Percentiles rank a stretch among this genome's conserved stretches.
phyloP scores from a whole-genome alignment of 2,329 filamentous ascomycete species.

The Cladophialophora carrionii region DNA sequence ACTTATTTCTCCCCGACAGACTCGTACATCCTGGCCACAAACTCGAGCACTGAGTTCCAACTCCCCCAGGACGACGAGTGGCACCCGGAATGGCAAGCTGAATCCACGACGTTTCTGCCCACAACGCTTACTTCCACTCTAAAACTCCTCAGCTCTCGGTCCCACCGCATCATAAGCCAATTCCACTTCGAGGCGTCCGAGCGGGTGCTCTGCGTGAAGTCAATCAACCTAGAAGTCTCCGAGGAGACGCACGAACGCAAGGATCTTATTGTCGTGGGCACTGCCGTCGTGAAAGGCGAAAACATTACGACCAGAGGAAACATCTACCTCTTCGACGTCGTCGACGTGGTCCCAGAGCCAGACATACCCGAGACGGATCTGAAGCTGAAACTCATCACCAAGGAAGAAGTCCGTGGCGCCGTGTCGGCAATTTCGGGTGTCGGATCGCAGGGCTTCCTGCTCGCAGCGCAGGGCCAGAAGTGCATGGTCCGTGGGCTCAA shows the following conservation, averaged over 20 bases:
- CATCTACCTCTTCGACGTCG: conserved; percentile 89
- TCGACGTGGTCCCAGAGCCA: conserved; percentile 87
- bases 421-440: conserved; percentile 85
- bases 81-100: conserved; percentile 76
- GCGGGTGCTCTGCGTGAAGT: conserved; percentile 77
- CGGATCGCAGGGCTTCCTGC: conserved; percentile 83
- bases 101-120: conserved; percentile 63
- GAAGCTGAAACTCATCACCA: conserved; percentile 80
- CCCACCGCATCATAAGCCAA: conserved; percentile 76
- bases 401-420: conserved; percentile 89
- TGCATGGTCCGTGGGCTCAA: conserved; percentile 95
- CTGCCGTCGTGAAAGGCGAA: conserved; percentile 83
- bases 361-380: conserved; percentile 82
- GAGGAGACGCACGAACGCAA: conserved; percentile 86
- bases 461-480: conserved; percentile 92
- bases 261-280: conserved; percentile 81
- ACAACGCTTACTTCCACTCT: conserved; percentile 71
- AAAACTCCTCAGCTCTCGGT: conserved; percentile 76
- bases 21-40: conserved; percentile 77
- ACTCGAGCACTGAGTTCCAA: conserved; percentile 70
- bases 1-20: conserved; percentile 75
- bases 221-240: conserved; percentile 83
- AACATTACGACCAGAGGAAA: conserved; percentile 83
- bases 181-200: conserved; percentile 74
- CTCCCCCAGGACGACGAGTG: conserved; percentile 84